These are phyloP conservation scores for Umbelopsis sp. DNA, from an alignment of 192 early-diverging fungal species.

Conservation along the genomic window DNA sequence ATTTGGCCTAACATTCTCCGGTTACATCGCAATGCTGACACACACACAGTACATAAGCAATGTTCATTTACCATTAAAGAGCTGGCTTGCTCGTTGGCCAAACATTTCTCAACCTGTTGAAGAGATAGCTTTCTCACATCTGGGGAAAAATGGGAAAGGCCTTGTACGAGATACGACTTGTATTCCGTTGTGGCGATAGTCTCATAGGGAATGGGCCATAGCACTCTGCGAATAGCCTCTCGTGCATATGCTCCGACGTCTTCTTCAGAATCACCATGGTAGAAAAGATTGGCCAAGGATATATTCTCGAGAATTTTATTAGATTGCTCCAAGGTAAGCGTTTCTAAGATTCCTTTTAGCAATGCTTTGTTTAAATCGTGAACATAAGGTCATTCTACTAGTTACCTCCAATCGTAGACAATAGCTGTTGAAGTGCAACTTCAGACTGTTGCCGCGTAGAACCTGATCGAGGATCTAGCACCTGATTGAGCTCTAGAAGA, in stretches of 20 bases:
- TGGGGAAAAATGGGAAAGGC: constrained; percentile 34
- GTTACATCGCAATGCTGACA: too few relatives aligned
- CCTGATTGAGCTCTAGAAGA: not conserved
- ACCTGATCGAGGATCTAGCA: not conserved
- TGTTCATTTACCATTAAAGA: constrained; percentile 34
- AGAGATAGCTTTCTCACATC: constrained; percentile 44
- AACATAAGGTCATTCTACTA: not conserved
- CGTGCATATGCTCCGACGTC: constrained; percentile 16
- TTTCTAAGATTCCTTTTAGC: not conserved
- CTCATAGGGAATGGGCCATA: constrained; percentile 25
- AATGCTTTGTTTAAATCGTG: not conserved
- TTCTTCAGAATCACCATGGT: constrained; percentile 5
- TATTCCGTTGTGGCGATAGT: constrained; percentile 20
- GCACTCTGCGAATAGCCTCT: constrained; percentile 32
- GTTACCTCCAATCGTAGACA: constrained; percentile 5
- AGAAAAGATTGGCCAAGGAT: constrained; percentile 2
- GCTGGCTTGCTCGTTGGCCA: constrained; percentile 23
- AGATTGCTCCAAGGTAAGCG: not conserved
- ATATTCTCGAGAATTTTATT: not conserved
- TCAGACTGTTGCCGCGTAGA: not conserved
- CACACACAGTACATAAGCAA: not conserved
- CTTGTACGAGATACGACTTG: constrained; percentile 34
- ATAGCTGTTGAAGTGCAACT: not conserved
- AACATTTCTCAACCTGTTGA: constrained; percentile 47
- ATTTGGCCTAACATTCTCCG: constrained; percentile 27